These are phyloP conservation scores for Penicillium pancosmium DNA, from an alignment of 495 filamentous ascomycete species.

Conservation along the genomic window DNA sequence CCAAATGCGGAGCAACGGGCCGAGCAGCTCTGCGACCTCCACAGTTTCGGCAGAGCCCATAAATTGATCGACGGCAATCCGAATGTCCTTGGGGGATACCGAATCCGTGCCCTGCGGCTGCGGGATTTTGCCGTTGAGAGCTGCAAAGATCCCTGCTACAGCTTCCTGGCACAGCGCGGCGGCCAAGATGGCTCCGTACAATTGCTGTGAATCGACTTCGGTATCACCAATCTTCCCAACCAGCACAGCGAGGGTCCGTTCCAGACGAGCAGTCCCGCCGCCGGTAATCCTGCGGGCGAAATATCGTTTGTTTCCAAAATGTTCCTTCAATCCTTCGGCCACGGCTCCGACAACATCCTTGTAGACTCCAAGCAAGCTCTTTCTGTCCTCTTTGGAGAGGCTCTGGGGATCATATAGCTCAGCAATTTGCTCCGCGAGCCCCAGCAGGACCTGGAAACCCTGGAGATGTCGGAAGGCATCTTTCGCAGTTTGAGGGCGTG, in stretches of 20 bases:
- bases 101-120: constrained; percentile 11
- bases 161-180: constrained; percentile 80
- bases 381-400: constrained; percentile 59
- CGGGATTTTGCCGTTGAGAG: constrained; percentile 33
- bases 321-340: constrained; percentile 73
- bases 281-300: constrained; percentile 72
- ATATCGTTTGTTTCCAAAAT: constrained; percentile 85
- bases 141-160: constrained; percentile 50
- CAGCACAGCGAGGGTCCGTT: constrained; percentile 65
- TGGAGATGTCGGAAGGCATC: constrained; percentile 82
- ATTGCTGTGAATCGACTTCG: constrained; percentile 66
- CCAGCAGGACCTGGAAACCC: constrained; percentile 77
- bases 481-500: constrained; percentile 51
- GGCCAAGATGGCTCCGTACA: constrained; percentile 83
- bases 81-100: constrained; percentile 25
- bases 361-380: constrained; percentile 66
- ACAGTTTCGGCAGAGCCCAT: constrained; percentile 45
- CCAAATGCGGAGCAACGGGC: constrained; percentile 47
- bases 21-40: constrained; percentile 45
- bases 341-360: constrained; percentile 72
- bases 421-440: constrained; percentile 66
- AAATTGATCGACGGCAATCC: constrained; percentile 35
- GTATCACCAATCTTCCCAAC: constrained; percentile 53
- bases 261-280: constrained; percentile 77
- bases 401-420: constrained; percentile 65